Evolutionary conservation across 2,329 filamentous ascomycete species (phyloP), one percentile per base, ranked within the genome.

Genomic region (Aspergillus bombycis): DNA sequence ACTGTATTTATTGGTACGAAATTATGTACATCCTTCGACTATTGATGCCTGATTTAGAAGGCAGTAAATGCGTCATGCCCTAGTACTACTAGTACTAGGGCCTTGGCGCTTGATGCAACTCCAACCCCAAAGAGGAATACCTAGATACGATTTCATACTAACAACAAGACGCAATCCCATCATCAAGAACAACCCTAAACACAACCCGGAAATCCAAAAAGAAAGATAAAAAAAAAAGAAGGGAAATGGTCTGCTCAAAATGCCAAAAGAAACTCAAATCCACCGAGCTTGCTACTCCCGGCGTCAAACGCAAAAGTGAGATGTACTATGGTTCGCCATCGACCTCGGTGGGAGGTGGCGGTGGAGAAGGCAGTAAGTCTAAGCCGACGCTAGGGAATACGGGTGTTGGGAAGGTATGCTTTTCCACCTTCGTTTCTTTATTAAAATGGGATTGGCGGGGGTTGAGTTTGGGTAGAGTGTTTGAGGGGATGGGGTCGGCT

Each of bases 241-340:
- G 52, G 36, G 50, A 56, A 55, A 89, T 89, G 88, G 88, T 90
- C 63, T 90, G 88, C 80, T 77, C 82, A 66, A 89, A 87, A 78
- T 90, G 88, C 69, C 83, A 88, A 70, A 88, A 88, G 75, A 82
- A 86, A 59, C 78, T 84, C 61, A 87, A 87, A 75, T 79, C 82
- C 59, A 89, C 87, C 16, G 81, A 85, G 14, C 83, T 90, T 62
- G 87, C 86, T 65, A 90, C 88, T 0, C 88, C 88, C 0, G 85
- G 82, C 32, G 87, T 90, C 65, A 90, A 89, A 77, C 88, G 87
- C 78, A 89, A 88, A 81, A 86, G 77, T 71, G 88, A 90, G 58
- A 87, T 89, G 79, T 89, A 89, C 75, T 85, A 87, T 70, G 87
- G 87, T 55, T 89, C 87, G 2, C 77, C 86, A 1, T 80, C 84